phyloP scores from a whole-genome alignment of 176 grass and related monocot species.

The Oryza officinalis region DNA sequence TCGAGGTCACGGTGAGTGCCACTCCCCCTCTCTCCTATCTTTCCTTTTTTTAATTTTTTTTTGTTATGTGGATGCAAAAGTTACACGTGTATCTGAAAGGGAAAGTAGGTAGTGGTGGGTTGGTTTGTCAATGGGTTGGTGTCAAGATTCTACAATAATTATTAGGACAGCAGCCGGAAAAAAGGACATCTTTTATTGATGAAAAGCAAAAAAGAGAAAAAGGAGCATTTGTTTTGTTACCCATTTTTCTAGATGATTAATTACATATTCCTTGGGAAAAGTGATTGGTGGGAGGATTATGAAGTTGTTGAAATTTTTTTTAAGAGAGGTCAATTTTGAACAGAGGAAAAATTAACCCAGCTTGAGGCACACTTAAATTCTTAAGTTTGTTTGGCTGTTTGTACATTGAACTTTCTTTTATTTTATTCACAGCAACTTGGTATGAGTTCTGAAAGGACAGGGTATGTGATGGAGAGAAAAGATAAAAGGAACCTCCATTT shows the following conservation, averaged over 20 bases:
- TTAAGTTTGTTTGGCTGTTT: background rate
- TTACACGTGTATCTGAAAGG: background rate
- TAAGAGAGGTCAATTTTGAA: background rate
- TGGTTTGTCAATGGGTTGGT: background rate
- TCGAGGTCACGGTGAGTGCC: constrained; percentile 55
- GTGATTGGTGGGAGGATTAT: too few relatives aligned
- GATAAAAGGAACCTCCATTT: background rate
- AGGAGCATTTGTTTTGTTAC: background rate
- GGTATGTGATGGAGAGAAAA: background rate
- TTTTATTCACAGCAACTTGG: background rate
- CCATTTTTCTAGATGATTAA: background rate
- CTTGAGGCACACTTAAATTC: background rate
- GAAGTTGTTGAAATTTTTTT: too few relatives aligned
- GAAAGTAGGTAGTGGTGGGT: background rate
- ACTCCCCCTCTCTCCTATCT: background rate
- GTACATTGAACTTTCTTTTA: background rate
- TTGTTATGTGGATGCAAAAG: background rate
- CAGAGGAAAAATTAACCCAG: background rate
- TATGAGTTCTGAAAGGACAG: background rate
- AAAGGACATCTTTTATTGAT: background rate
- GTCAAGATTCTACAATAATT: background rate
- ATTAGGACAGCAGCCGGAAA: background rate
- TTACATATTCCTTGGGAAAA: background rate
- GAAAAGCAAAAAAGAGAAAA: background rate
- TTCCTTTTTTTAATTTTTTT: background rate